Conservation (phyloP, 345 rosid species). For the Euphorbia pulcherrima region DNA sequence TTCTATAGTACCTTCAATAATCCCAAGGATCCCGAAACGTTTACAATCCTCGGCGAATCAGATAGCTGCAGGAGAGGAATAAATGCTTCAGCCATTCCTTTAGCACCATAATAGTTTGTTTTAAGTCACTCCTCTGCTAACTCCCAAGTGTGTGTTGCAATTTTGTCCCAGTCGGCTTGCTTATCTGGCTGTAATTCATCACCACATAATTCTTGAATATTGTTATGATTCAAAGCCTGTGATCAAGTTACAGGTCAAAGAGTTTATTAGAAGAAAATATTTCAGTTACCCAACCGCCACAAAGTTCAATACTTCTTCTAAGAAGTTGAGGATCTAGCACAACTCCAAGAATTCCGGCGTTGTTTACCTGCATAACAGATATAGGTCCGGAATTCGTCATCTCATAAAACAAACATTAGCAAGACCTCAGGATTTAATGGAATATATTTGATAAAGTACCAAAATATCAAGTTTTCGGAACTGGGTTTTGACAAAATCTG, state of each 20-base stretch:
- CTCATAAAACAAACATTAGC: too few relatives aligned
- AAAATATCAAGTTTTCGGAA: slow-evolving; percentile 22
- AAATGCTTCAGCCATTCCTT: slow-evolving; percentile 29
- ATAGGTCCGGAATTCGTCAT: too few relatives aligned
- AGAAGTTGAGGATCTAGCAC: slow-evolving; percentile 18
- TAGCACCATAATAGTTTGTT: slow-evolving; percentile 45
- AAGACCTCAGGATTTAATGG: neutral
- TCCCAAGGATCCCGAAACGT: slow-evolving; percentile 22
- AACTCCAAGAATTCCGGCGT: slow-evolving; percentile 30
- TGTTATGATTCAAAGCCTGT: neutral
- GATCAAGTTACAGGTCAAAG: too few relatives aligned
- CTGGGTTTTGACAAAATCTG: slow-evolving; percentile 7
- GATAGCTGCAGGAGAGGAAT: slow-evolving; percentile 39
- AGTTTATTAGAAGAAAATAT: too few relatives aligned
- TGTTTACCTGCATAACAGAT: slow-evolving; percentile 32
- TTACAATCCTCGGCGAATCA: slow-evolving; percentile 36
- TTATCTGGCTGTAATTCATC: slow-evolving; percentile 17
- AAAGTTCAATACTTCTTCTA: neutral
- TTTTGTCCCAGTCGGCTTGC: slow-evolving; percentile 19
- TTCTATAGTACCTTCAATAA: slow-evolving; percentile 11
- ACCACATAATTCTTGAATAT: too few relatives aligned
- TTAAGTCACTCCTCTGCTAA: slow-evolving; percentile 37
- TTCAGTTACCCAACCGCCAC: slow-evolving; percentile 11
- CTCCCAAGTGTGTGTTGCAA: slow-evolving; percentile 15
- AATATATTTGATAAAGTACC: neutral